Percentiles rank a stretch among this genome's conserved stretches.
phyloP scores from a whole-genome alignment of 2,329 filamentous ascomycete species.

The Trichoderma gracile region DNA sequence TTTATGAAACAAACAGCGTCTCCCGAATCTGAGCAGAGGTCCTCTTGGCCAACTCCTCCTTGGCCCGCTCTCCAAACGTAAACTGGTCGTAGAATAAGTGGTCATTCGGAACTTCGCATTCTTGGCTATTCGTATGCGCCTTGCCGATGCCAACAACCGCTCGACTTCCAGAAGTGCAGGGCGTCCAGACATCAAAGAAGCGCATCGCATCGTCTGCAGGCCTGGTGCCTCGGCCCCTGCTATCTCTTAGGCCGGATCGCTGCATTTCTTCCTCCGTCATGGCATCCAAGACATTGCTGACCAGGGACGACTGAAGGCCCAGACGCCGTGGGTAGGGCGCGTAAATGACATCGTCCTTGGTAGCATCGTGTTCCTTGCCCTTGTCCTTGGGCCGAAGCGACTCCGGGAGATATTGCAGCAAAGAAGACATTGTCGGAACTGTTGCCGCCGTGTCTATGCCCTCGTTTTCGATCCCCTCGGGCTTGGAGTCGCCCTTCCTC shows the following conservation, averaged over 20 bases:
- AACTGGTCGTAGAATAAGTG: conserved; percentile 57
- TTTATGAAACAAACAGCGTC: conserved; percentile 9
- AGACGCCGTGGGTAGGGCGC: conserved; percentile 43
- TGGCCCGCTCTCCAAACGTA: conserved; percentile 43
- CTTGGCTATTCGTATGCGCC: conserved; percentile 12
- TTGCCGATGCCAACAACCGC: conserved; percentile 27
- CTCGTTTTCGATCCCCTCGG: conserved; percentile 39
- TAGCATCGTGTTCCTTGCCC: conserved; percentile 19
- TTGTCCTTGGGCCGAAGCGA: conserved; percentile 23
- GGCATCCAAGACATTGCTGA: conserved; percentile 44
- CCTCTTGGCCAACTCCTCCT: conserved; percentile 28
- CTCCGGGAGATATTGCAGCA: conserved; percentile 29
- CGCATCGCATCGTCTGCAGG: conserved; percentile 36
- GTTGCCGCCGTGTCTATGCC: conserved; percentile 27
- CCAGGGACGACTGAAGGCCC: conserved; percentile 46
- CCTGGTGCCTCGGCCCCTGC: conserved; percentile 45
- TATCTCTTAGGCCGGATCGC: conserved; percentile 44
- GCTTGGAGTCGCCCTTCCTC: conserved; percentile 43
- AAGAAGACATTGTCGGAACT: conserved; percentile 17
- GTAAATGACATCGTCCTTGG: conserved; percentile 33
- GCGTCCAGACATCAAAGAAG: conserved; percentile 46
- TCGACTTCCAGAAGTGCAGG: conserved; percentile 42
- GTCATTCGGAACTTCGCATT: conserved; percentile 47
- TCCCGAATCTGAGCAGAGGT: conserved; percentile 7
- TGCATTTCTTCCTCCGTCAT: conserved; percentile 53